Evolutionary conservation across 768 basidiomycete genomes (phyloP).

Genomic region (Boletus rufocinnamomeus): DNA sequence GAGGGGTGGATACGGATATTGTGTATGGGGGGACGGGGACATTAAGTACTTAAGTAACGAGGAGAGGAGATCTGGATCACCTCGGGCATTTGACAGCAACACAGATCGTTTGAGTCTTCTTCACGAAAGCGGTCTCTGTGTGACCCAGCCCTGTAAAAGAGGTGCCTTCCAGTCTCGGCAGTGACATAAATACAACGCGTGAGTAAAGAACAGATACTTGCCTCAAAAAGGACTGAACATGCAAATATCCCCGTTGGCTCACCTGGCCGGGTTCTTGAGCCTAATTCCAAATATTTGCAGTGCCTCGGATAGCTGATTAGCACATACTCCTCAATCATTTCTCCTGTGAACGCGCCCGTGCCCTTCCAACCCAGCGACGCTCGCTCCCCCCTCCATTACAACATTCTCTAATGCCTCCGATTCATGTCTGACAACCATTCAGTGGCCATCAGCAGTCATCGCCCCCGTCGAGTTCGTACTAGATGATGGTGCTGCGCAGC

Average conservation of each 20-base stretch:
- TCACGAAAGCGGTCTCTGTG: conserved; percentile 37
- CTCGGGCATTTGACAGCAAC: conserved; percentile 37
- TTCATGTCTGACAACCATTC: conserved; percentile 4
- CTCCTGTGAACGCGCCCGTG: conserved; percentile 22
- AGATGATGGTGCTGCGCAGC: conserved; percentile 3
- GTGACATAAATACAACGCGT: conserved; percentile 39
- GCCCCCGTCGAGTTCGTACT: conserved; percentile 5
- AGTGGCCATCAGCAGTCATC: not conserved
- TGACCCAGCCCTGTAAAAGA: conserved; percentile 35
- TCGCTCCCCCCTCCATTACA: conserved; percentile 6
- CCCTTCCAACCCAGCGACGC: conserved; percentile 32
- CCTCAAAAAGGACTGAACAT: conserved; percentile 27
- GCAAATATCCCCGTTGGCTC: conserved; percentile 26
- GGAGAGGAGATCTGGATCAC: conserved; percentile 49
- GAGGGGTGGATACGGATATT: conserved; percentile 54
- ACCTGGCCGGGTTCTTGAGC: conserved; percentile 31
- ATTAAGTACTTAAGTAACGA: conserved; percentile 54
- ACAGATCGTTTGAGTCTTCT: conserved; percentile 35
- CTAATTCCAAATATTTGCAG: conserved; percentile 36
- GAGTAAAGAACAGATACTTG: conserved; percentile 32
- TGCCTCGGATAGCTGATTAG: conserved; percentile 41
- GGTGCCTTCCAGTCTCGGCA: conserved; percentile 38
- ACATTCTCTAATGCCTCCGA: conserved; percentile 13
- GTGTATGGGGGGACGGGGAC: conserved; percentile 45
- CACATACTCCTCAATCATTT: conserved; percentile 27